These are phyloP conservation scores for Trypethelium eluteriae DNA, from an alignment of 495 filamentous ascomycete genomes.

Conservation along the genomic window DNA sequence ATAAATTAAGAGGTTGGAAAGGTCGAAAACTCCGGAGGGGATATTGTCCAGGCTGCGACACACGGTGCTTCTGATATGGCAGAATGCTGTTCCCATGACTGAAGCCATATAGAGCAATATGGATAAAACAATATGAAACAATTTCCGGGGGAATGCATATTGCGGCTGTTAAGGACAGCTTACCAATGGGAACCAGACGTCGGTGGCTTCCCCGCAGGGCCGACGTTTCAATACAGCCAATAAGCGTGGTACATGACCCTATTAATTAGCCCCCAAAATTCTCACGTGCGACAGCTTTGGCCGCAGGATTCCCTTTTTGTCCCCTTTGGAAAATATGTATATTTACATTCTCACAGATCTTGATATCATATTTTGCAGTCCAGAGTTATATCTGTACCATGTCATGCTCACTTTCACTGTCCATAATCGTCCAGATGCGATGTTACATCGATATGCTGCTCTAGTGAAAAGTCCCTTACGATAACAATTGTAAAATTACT, in stretches of 20 bases:
- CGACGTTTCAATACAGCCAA: background rate
- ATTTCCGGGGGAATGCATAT: constrained; percentile 1
- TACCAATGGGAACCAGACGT: background rate
- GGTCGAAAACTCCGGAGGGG: background rate
- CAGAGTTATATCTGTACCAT: too few species aligned
- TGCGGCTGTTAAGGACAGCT: constrained; percentile 3
- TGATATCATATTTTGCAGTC: too few species aligned
- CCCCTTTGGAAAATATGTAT: too few species aligned
- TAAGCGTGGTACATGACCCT: background rate
- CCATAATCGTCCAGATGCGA: too few species aligned
- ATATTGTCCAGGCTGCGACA: background rate
- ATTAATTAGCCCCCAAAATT: too few species aligned
- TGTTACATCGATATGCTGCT: too few species aligned
- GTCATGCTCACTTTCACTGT: too few species aligned
- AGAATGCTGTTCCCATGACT: background rate
- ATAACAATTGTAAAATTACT: too few species aligned
- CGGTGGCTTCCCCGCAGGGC: background rate
- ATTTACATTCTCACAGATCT: too few species aligned
- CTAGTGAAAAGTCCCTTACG: too few species aligned
- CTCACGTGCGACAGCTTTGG: too few species aligned
- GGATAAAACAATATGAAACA: constrained; percentile 11
- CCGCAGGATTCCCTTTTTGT: too few species aligned
- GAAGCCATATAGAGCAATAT: constrained; percentile 5
- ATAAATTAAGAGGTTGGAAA: constrained; percentile 20
- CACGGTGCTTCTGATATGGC: background rate